Percentiles rank a stretch among this genome's conserved stretches.
phyloP scores from a whole-genome alignment of 768 basidiomycete species.

The Tricholoma sp. region DNA sequence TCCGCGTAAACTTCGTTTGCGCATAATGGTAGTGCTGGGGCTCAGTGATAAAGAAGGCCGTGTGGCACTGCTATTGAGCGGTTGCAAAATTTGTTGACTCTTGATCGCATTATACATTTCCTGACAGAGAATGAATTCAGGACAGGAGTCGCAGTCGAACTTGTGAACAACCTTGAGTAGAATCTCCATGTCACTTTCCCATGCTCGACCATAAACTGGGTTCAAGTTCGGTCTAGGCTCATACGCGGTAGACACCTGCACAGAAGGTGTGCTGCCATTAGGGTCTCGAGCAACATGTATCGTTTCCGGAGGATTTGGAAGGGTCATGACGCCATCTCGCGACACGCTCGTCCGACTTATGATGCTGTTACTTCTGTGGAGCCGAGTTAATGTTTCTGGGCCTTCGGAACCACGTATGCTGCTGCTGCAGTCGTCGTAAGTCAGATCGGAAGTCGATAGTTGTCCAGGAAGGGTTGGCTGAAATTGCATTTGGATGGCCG shows the following conservation, averaged over 20 bases:
- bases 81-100: constrained; percentile 85
- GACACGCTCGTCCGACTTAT: constrained; percentile 81
- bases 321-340: constrained; percentile 47
- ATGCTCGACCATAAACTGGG: constrained; percentile 55
- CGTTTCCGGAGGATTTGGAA: constrained; percentile 30
- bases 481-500: constrained; percentile 76
- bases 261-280: constrained; percentile 63
- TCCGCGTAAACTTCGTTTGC: constrained; percentile 69
- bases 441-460: constrained; percentile 56
- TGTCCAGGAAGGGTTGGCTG: constrained; percentile 45
- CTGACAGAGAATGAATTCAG: constrained; percentile 30
- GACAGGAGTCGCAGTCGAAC: neutral
- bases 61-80: constrained; percentile 43
- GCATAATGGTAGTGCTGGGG: constrained; percentile 46
- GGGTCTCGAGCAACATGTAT: constrained; percentile 27
- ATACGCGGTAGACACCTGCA: constrained; percentile 45
- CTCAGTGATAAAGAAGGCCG: constrained; percentile 51
- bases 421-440: constrained; percentile 56
- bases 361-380: constrained; percentile 78
- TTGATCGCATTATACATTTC: constrained; percentile 96
- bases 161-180: constrained; percentile 63
- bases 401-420: constrained; percentile 60
- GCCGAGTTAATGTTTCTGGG: constrained; percentile 47
- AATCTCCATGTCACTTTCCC: constrained; percentile 85
- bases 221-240: constrained; percentile 25